Percentiles rank a stretch among this genome's conserved stretches.
Evolutionary conservation across 257 asterid genomes (phyloP).

Genomic region (Fraxinus americana): DNA sequence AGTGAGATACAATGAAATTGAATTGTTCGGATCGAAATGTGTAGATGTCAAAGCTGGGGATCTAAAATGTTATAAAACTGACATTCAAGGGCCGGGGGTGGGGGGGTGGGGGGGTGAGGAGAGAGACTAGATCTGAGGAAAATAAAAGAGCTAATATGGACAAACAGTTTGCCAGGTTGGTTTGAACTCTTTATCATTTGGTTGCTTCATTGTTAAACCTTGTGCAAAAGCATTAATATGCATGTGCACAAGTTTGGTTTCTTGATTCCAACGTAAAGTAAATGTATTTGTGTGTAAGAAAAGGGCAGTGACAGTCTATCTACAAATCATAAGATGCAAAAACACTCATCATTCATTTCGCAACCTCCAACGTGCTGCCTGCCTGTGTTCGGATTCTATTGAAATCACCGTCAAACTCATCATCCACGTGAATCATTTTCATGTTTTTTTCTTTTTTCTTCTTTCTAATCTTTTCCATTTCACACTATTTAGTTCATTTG

Average conservation of each 20-base stretch:
- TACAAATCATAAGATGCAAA: not conserved
- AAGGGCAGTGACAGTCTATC: not conserved
- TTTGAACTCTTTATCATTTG: not conserved
- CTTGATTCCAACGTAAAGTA: conserved; percentile 4
- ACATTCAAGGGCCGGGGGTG: no score
- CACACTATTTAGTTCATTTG: no score
- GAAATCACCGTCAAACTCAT: not conserved
- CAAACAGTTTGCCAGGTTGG: no score
- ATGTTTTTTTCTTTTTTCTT: not conserved
- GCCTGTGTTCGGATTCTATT: not conserved
- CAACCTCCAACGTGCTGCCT: not conserved
- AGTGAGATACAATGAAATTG: no score
- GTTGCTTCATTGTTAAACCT: not conserved
- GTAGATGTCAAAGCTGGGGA: no score
- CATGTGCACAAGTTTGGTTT: not conserved
- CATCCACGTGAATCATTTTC: not conserved
- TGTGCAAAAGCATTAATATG: not conserved
- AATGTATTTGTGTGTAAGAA: not conserved
- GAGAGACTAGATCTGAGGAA: no score
- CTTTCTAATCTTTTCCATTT: not conserved
- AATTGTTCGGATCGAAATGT: no score
- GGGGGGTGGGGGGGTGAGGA: no score
- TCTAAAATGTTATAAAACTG: no score
- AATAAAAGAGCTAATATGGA: no score
- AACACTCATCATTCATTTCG: not conserved